Evolutionary conservation across 2,329 filamentous ascomycete genomes (phyloP).

Genomic region (Paecilomyces formosus): DNA sequence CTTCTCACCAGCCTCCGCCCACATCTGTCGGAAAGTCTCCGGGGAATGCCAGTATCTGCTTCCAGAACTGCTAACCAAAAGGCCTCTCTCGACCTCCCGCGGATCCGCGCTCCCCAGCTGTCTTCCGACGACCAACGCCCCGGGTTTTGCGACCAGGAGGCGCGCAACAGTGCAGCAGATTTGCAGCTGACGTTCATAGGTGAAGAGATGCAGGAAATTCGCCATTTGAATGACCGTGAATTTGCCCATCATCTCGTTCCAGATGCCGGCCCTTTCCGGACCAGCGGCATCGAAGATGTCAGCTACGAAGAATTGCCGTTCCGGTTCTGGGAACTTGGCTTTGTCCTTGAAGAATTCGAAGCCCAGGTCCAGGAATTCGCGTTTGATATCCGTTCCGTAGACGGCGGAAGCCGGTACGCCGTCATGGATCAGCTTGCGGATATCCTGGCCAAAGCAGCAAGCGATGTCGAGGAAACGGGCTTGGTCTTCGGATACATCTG

Average conservation of each 20-base stretch:
- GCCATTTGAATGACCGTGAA: slow-evolving; percentile 28
- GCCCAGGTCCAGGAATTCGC: slow-evolving; percentile 32
- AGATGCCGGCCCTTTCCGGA: slow-evolving; percentile 6
- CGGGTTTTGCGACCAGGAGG: slow-evolving; percentile 6
- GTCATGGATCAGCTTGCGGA: neutral
- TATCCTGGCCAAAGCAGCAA: neutral
- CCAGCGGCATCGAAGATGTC: slow-evolving; percentile 15
- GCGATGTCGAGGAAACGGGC: neutral
- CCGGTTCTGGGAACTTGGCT: slow-evolving; percentile 13
- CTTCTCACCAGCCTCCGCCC: slow-evolving; percentile 12
- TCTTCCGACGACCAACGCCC: slow-evolving; percentile 13
- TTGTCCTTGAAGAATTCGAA: slow-evolving; percentile 36
- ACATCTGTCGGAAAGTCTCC: slow-evolving; percentile 12
- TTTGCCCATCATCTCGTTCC: slow-evolving; percentile 20
- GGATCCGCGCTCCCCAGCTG: slow-evolving; percentile 15
- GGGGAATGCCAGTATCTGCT: slow-evolving; percentile 3
- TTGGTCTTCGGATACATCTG: neutral
- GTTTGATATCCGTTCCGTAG: slow-evolving; percentile 28
- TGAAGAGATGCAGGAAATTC: slow-evolving; percentile 36
- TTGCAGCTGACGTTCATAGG: slow-evolving; percentile 24
- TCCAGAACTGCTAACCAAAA: slow-evolving; percentile 4
- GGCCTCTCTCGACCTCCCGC: slow-evolving; percentile 7
- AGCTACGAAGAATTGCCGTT: slow-evolving; percentile 28
- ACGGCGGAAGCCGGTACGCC: slow-evolving; percentile 22
- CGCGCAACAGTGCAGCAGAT: slow-evolving; percentile 8